A percentile compares a stretch with the other conserved stretches of the same genome.
Conservation (phyloP, 2,329 filamentous ascomycete species). For the Aspergillus aculeatinus region DNA sequence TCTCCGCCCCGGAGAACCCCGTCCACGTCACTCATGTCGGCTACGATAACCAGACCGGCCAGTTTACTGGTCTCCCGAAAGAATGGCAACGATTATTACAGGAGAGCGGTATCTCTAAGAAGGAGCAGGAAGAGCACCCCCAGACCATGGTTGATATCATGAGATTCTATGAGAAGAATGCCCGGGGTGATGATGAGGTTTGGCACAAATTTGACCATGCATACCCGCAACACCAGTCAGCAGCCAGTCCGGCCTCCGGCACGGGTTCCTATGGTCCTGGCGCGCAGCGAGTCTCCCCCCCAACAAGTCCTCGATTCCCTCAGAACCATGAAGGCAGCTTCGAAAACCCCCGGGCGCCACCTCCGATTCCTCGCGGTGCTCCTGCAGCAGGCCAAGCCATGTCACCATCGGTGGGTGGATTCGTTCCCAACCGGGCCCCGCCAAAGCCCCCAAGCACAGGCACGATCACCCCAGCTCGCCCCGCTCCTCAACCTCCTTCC, state of each 20-base stretch:
- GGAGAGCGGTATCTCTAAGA: constrained; percentile 93
- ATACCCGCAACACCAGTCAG: constrained; percentile 54
- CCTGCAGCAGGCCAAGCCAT: constrained; percentile 51
- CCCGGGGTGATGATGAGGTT: constrained; percentile 79
- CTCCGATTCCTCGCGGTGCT: constrained; percentile 69
- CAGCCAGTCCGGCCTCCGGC: constrained; percentile 40
- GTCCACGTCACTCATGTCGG: constrained; percentile 98
- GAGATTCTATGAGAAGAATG: constrained; percentile 94
- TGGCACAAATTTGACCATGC: constrained; percentile 97
- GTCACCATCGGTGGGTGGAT: constrained; percentile 47
- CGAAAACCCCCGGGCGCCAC: constrained; percentile 91
- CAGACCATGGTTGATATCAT: constrained; percentile 95
- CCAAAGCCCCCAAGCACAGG: constrained; percentile 71
- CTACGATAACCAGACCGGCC: constrained; percentile 92
- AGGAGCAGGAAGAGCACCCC: constrained; percentile 92
- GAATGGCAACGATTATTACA: constrained; percentile 97
- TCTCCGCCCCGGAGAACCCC: constrained; percentile 96
- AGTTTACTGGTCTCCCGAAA: constrained; percentile 93
- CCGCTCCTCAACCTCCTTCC: constrained; percentile 44
- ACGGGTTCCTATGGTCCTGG: constrained; percentile 51
- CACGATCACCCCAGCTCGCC: constrained; percentile 41
- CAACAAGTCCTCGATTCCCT: constrained; percentile 82
- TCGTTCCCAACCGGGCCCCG: constrained; percentile 79
- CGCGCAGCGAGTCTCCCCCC: constrained; percentile 69
- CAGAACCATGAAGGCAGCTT: constrained; percentile 91